Base-by-base conservation (phyloP, 2,329 filamentous ascomycete genomes). In the Ascochyta lentis region DNA sequence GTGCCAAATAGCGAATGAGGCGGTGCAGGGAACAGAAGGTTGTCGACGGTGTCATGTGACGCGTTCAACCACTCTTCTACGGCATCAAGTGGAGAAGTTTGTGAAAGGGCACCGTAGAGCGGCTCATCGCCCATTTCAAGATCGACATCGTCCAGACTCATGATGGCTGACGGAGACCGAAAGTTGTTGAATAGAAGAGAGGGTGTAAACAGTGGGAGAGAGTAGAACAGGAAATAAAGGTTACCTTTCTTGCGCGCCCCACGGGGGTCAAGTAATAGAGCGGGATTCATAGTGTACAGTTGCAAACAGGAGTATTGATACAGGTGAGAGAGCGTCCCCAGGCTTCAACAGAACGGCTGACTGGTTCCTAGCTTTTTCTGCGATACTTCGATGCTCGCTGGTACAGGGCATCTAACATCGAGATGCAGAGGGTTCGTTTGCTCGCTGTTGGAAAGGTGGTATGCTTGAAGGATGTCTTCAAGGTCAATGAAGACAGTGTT, bases 231-330 rank as follows among this genome's bases (percentile, higher is more conserved):
- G 26, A 41, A 57, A 37, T 52, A 46, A 46, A 56, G 33, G 53
- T 54, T 69, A 69, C 66, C 66, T 68, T 59, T 67, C 54, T 60
- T 60, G 44, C 62, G 64, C 37, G 58, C 56, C 62, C 66, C 54
- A 35, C 57, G 55, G 10, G 65, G 66, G 50, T 67, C 64, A 60
- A 67, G 63, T 66, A 69, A 65, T 50, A 69, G 54, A 50, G 63
- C 63, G 19, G 65, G 65, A 49, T 69, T 64, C 64, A 69, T 66
- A 47, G 22, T 59, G 58, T 49, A 58, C 41, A 57, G 7, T 10
- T 40, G 41, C 29, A 58, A 59, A 49, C 27, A 54, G 13, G 35
- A 4, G 9, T 43, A 31, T 44, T 15, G 33, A 49, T 46, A 49
- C 58, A 65, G 50, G 58, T 62, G 45, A 64, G 29, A 61, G 59